phyloP scores from a whole-genome alignment of 768 basidiomycete species.

The Panus rudis region DNA sequence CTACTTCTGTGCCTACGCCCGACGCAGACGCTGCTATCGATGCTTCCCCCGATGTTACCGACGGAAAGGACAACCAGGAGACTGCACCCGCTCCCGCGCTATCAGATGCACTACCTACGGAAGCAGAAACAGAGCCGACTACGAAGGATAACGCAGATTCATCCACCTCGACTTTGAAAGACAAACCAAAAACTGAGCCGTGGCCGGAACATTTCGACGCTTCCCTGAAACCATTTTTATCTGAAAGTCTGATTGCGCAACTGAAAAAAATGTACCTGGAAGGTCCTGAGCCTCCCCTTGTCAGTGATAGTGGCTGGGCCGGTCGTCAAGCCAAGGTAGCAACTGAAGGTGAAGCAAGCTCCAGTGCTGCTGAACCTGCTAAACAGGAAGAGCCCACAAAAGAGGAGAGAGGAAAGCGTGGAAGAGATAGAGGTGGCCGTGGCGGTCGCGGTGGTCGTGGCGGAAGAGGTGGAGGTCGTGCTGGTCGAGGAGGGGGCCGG shows the following conservation, averaged over 20 bases:
- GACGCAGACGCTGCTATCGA: conserved; percentile 9
- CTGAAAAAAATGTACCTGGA: conserved; percentile 74
- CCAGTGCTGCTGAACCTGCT: conserved; percentile 6
- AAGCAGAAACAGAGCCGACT: background rate
- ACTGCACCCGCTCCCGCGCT: conserved; percentile 1
- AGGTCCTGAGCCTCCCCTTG: conserved; percentile 71
- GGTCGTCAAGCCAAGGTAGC: conserved; percentile 33
- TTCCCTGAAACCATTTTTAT: conserved; percentile 55
- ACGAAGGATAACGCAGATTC: conserved; percentile 9
- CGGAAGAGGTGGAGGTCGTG: conserved; percentile 36
- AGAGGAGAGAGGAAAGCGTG: conserved; percentile 32
- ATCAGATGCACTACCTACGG: background rate
- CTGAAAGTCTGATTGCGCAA: conserved; percentile 47
- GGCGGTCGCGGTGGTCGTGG: conserved; percentile 42
- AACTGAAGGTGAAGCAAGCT: conserved; percentile 18
- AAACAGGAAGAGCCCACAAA: conserved; percentile 19
- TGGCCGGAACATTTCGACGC: conserved; percentile 62
- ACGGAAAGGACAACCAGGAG: background rate
- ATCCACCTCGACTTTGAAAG: conserved; percentile 1
- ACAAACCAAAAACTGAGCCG: conserved; percentile 30
- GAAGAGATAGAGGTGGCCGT: conserved; percentile 33
- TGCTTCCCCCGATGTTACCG: background rate
- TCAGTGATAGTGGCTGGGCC: conserved; percentile 73
- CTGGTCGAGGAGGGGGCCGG: conserved; percentile 34
- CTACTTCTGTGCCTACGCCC: conserved; percentile 9